A percentile compares a stretch with the other conserved stretches of the same genome.
These are phyloP conservation scores for Coniochaeta pulveracea DNA, from an alignment of 2,329 filamentous ascomycete species.

Conservation along the genomic window DNA sequence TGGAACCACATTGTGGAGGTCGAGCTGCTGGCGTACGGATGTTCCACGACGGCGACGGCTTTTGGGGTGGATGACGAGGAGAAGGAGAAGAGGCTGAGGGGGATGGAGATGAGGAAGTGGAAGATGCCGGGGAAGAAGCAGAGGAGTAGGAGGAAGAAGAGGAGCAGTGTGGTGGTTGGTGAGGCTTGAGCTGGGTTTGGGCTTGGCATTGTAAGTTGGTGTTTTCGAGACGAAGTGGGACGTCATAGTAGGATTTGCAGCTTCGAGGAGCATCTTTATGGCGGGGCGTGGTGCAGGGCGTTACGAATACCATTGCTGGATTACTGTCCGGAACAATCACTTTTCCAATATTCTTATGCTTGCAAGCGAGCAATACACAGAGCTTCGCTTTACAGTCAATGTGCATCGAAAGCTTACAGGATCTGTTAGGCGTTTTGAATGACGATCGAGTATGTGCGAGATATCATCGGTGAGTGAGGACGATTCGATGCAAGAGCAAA, in stretches of 20 bases:
- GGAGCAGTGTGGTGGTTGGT: slow-evolving; percentile 27
- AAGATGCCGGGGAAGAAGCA: slow-evolving; percentile 41
- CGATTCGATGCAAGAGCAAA: no score
- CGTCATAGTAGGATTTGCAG: neutral
- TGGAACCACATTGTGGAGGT: slow-evolving; percentile 59
- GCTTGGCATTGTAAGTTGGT: slow-evolving; percentile 22
- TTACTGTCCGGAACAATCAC: no score
- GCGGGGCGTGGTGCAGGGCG: no score
- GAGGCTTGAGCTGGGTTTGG: slow-evolving; percentile 17
- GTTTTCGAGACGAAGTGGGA: slow-evolving; percentile 22
- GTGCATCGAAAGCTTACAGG: no score
- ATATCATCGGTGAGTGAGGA: no score
- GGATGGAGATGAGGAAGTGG: slow-evolving; percentile 38
- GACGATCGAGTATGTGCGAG: no score
- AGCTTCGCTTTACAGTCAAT: no score
- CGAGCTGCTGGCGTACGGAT: slow-evolving; percentile 7
- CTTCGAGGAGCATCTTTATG: no score
- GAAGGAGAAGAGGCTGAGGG: slow-evolving; percentile 25
- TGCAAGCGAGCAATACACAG: no score
- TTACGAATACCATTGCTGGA: no score
- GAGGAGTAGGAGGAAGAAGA: slow-evolving; percentile 36
- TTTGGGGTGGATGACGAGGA: slow-evolving; percentile 8
- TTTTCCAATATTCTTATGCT: no score
- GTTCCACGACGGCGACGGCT: slow-evolving; percentile 3
- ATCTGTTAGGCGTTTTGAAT: no score